Evolutionary conservation across 2,329 filamentous ascomycete genomes (phyloP).

Genomic region (Claviceps digitariae): DNA sequence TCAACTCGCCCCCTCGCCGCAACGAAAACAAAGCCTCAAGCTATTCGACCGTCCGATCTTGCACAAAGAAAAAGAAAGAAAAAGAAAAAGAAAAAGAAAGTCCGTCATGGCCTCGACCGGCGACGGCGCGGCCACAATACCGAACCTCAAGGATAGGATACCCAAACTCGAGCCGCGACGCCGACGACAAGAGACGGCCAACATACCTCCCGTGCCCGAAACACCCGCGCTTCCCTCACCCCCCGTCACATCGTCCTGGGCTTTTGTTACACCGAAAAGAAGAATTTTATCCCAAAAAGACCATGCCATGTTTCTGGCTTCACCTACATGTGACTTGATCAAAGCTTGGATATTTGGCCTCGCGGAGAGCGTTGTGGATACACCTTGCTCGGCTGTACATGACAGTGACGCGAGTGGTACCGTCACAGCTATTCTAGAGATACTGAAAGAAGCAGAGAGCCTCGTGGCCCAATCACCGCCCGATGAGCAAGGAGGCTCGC

Average conservation of each 20-base stretch:
- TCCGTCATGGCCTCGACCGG: conserved; percentile 17
- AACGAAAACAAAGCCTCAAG: background rate
- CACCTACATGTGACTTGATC: conserved; percentile 62
- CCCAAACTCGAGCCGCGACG: conserved; percentile 56
- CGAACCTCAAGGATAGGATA: conserved; percentile 37
- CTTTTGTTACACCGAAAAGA: conserved; percentile 55
- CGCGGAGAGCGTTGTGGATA: conserved; percentile 65
- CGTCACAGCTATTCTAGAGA: conserved; percentile 49
- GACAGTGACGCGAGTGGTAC: conserved; percentile 44
- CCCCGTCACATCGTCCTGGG: conserved; percentile 44
- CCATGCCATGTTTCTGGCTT: conserved; percentile 68
- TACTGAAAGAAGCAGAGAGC: conserved; percentile 56
- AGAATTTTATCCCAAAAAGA: conserved; percentile 73
- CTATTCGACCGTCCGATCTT: background rate
- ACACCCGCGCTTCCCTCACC: conserved; percentile 62
- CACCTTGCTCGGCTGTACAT: conserved; percentile 46
- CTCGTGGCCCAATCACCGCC: conserved; percentile 61
- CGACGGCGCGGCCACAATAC: conserved; percentile 12
- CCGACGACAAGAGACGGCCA: conserved; percentile 36
- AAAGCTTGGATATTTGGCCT: conserved; percentile 77
- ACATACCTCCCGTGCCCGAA: conserved; percentile 51
- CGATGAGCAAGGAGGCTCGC: conserved; percentile 72
- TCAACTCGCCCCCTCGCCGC: background rate
- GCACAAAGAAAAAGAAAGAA: background rate
- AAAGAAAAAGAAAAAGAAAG: background rate